Conservation (phyloP, 495 filamentous ascomycete species). For the Lasiosphaeria miniovina region DNA sequence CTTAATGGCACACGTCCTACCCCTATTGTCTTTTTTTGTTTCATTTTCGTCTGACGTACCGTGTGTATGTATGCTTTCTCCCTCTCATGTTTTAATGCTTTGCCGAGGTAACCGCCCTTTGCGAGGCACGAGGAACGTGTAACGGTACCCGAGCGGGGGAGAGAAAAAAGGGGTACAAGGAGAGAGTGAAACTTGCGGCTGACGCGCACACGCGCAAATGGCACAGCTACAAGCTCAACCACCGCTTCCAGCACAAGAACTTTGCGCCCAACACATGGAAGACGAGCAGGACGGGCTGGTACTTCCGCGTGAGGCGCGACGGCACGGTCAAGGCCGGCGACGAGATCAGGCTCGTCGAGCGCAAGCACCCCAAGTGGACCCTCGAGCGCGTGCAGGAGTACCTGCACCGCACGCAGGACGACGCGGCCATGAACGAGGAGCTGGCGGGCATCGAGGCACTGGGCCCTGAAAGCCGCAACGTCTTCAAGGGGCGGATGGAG, state of each 20-base stretch:
- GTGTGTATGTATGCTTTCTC: too few species aligned
- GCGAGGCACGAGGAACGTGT: too few species aligned
- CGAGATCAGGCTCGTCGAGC: conserved; percentile 41
- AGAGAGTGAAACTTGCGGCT: too few species aligned
- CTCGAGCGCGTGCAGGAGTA: conserved; percentile 55
- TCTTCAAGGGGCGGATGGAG: conserved; percentile 38
- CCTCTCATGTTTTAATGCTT: too few species aligned
- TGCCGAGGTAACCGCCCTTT: too few species aligned
- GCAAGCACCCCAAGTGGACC: conserved; percentile 50
- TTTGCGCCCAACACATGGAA: conserved; percentile 53
- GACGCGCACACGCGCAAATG: too few species aligned
- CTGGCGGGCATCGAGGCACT: conserved; percentile 45
- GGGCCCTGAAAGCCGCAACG: conserved; percentile 43
- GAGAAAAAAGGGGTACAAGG: too few species aligned
- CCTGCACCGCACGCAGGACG: conserved; percentile 44
- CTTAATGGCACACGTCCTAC: too few species aligned
- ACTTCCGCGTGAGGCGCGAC: conserved; percentile 49
- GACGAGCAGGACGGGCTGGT: conserved; percentile 53
- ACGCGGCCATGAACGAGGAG: conserved; percentile 44
- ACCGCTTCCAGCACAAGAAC: conserved; percentile 51
- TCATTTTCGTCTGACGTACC: too few species aligned
- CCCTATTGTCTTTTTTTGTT: too few species aligned
- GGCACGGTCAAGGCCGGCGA: conserved; percentile 50
- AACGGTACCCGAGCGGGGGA: too few species aligned
- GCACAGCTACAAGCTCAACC: conserved; percentile 51